phyloP scores from a whole-genome alignment of 345 rosid genomes.

The Viola odorata region DNA sequence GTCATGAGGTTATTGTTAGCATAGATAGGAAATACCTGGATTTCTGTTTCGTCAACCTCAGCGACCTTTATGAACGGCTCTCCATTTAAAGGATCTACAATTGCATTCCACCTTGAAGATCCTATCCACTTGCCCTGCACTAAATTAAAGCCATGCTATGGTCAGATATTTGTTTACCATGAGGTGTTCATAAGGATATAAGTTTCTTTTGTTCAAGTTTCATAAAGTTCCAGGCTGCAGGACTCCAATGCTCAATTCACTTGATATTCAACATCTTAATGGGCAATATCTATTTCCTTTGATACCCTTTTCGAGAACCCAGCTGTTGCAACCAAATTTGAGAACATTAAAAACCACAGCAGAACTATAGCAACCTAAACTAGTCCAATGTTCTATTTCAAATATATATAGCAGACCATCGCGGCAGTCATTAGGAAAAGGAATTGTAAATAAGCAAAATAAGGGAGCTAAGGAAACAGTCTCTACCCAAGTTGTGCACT shows the following conservation, averaged over 20 bases:
- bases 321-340: too few relatives aligned
- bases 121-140: slow-evolving; percentile 93
- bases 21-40: slow-evolving; percentile 41
- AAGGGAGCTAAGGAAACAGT: not conserved
- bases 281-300: too few relatives aligned
- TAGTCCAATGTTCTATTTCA: too few relatives aligned
- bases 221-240: too few relatives aligned
- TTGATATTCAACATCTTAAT: too few relatives aligned
- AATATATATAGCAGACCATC: too few relatives aligned
- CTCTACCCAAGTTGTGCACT: slow-evolving; percentile 80
- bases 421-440: too few relatives aligned
- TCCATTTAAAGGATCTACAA: slow-evolving; percentile 92
- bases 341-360: too few relatives aligned
- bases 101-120: slow-evolving; percentile 50
- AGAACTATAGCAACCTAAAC: too few relatives aligned
- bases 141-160: slow-evolving; percentile 22
- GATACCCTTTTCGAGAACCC: too few relatives aligned
- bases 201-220: not conserved
- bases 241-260: too few relatives aligned
- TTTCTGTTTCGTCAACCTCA: slow-evolving; percentile 66
- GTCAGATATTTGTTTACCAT: slow-evolving; percentile 9
- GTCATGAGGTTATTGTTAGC: not conserved
- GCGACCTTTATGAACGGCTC: slow-evolving; percentile 84
- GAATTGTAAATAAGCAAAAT: too few relatives aligned
- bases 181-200: not conserved